Percentiles rank a stretch among this genome's conserved stretches.
Evolutionary conservation across 177 flowering plant genomes (phyloP).

Genomic region (Vitis hybrid): DNA sequence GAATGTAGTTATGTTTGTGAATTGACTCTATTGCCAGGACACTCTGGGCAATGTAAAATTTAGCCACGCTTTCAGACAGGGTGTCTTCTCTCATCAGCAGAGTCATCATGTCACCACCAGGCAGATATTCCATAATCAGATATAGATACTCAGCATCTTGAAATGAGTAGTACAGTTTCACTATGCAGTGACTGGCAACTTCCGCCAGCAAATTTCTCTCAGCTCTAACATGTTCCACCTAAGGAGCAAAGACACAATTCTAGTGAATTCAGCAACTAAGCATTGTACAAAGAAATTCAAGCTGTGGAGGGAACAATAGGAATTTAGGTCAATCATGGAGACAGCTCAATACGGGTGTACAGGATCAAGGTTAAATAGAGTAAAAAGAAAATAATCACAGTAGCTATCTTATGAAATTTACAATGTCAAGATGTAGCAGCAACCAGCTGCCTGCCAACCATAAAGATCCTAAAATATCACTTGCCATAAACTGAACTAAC

Average conservation of each 20-base stretch:
- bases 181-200: constrained; percentile 94
- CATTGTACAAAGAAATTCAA: constrained; percentile 2
- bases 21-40: constrained; percentile 94
- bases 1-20: constrained; percentile 89
- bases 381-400: background rate
- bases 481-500: no score
- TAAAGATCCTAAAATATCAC: background rate
- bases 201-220: constrained; percentile 96
- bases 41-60: constrained; percentile 91
- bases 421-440: constrained; percentile 7
- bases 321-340: background rate
- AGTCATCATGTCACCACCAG: constrained; percentile 99
- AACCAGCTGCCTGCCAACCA: background rate
- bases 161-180: constrained; percentile 88
- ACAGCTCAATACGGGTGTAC: background rate
- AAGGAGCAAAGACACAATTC: constrained; percentile 4
- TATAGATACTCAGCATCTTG: constrained; percentile 90
- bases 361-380: background rate
- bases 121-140: constrained; percentile 92
- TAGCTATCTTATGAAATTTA: background rate
- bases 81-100: constrained; percentile 89
- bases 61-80: constrained; percentile 75
- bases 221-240: constrained; percentile 98
- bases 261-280: background rate
- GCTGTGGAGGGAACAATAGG: background rate